Percentiles rank a stretch among this genome's conserved stretches.
Conservation (phyloP, 176 grass and related monocot species). For the Triticum dicoccoides region DNA sequence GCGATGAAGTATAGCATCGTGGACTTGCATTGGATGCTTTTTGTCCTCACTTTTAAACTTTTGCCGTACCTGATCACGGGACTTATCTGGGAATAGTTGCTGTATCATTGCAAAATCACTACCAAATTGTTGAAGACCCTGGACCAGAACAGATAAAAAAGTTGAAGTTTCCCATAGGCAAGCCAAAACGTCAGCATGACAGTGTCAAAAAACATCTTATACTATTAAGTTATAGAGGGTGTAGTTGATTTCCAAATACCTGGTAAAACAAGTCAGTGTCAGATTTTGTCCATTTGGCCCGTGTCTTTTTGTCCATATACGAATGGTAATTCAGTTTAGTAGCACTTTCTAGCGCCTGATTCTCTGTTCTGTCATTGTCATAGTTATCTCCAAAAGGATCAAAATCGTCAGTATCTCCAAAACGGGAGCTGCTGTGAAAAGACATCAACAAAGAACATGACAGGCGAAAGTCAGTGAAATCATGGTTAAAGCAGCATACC, state of each 20-base stretch:
- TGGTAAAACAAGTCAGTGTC: conserved; percentile 85
- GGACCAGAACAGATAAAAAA: conserved; percentile 28
- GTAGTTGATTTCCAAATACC: conserved; percentile 53
- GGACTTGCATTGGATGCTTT: conserved; percentile 60
- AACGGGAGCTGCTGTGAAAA: conserved; percentile 10
- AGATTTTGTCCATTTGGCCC: conserved; percentile 71
- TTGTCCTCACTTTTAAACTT: conserved; percentile 90
- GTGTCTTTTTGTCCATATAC: conserved; percentile 59
- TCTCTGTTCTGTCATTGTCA: conserved; percentile 22
- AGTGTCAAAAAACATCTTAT: too few species aligned
- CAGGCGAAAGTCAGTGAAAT: not conserved
- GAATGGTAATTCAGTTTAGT: conserved; percentile 90
- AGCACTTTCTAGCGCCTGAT: not conserved
- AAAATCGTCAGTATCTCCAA: conserved; percentile 32
- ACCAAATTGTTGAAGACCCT: conserved; percentile 92
- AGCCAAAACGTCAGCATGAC: not conserved
- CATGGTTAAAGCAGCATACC: not conserved
- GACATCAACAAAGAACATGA: not conserved
- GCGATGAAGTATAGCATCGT: conserved; percentile 68
- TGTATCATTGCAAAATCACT: conserved; percentile 98
- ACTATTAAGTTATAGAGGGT: too few species aligned
- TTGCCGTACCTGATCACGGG: conserved; percentile 62
- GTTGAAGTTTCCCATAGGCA: not conserved
- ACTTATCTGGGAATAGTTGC: conserved; percentile 74
- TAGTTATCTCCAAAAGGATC: conserved; percentile 35